Evolutionary conservation across 75 land plant species (phyloP).

Genomic region (Cupressus sempervirens): DNA sequence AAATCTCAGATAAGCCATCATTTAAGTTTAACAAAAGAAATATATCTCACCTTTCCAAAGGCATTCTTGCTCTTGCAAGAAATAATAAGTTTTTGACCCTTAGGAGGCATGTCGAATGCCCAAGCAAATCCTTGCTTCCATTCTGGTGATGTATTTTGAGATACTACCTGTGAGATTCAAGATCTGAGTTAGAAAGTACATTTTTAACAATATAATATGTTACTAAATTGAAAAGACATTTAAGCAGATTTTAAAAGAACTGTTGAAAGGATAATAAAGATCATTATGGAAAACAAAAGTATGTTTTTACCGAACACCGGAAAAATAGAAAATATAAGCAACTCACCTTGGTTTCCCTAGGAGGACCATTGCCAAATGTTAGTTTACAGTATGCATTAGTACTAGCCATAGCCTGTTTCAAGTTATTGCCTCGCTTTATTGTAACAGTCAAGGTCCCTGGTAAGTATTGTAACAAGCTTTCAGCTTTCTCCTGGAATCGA

Average conservation of each 20-base stretch:
- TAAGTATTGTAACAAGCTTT: conserved; percentile 17
- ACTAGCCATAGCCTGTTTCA: conserved; percentile 25
- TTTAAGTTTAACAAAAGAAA: not conserved
- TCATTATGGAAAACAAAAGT: not conserved
- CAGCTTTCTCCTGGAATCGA: conserved; percentile 27
- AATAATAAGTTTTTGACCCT: conserved; percentile 31
- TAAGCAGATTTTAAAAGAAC: not conserved
- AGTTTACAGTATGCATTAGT: conserved; percentile 34
- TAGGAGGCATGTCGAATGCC: conserved; percentile 32
- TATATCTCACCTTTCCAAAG: conserved; percentile 24
- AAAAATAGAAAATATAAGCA: not conserved
- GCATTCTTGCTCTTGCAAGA: conserved; percentile 28
- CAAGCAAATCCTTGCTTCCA: conserved; percentile 38
- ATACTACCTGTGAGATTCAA: conserved; percentile 18
- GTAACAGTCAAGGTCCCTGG: conserved; percentile 29
- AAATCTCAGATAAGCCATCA: not conserved
- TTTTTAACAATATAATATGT: not conserved
- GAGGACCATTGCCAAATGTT: conserved; percentile 28
- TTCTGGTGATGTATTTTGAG: conserved; percentile 20
- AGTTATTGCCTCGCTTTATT: conserved; percentile 26
- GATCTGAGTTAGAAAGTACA: not conserved
- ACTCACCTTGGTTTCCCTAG: conserved; percentile 29
- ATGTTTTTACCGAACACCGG: not conserved
- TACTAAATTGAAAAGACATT: not conserved
- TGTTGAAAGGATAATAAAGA: not conserved